Evolutionary conservation across 2,329 filamentous ascomycete species (phyloP), one percentile per base, ranked within the genome.

Genomic region (Penicillium sp.): DNA sequence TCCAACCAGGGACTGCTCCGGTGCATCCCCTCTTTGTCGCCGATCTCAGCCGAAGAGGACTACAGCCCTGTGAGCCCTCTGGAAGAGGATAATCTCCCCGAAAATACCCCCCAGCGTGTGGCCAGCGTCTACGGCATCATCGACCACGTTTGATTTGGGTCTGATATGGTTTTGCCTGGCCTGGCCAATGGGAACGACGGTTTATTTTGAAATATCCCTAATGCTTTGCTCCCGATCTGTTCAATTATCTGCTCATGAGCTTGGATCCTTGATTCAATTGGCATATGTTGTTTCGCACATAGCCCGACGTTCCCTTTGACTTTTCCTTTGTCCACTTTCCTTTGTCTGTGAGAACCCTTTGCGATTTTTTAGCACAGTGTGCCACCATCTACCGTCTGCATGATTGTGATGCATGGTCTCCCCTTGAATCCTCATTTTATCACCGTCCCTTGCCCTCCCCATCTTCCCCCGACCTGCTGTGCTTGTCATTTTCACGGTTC

Each of bases 1-100:
- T 89, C 87, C 1, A 80, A 79, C 25, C 83, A 88, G 71, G 86
- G 82, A 3, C 74, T 88, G 3, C 71, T 88, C 10, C 82, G 82
- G 54, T 81, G 81, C 51, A 82, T 80, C 62, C 71, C 75, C 13
- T 72, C 74, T 11, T 58, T 71, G 62, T 69, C 70, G 9, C 69
- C 70, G 7, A 72, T 71, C 45, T 69, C 68, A 19, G 68, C 69
- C 2, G 72, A 70, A 45, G 69, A 72, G 7, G 71, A 73, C 27
- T 70, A 68, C 46, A 70, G 69, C 21, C 63, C 71, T 9, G 68
- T 71, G 26, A 47, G 35, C 31, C 52, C 52, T 29, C 3, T 46
- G 29, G 33, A 42, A 9, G 42, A 47, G 16, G 52, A 48, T 25
- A 35, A 21, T 19, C n/a, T 19, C 31, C 14, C 31, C 19, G 14